Base-by-base conservation (phyloP, 2,329 filamentous ascomycete genomes). In the Phialocephala subalpina region DNA sequence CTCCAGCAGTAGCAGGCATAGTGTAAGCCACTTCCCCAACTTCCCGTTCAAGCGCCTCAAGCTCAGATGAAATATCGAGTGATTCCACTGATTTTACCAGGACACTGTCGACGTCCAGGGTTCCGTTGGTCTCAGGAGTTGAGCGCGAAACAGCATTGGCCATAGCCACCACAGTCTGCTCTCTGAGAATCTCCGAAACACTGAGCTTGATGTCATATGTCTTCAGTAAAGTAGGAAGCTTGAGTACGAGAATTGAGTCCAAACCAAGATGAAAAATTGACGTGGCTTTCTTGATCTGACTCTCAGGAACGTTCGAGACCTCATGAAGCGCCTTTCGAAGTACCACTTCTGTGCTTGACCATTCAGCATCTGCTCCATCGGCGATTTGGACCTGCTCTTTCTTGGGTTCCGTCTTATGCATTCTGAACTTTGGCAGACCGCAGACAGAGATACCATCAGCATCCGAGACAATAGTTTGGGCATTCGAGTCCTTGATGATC, bases 201-300 rank as follows among this genome's bases (percentile, higher is more conserved):
- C 84, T 84, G 0, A 97, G 77, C 14, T 80, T 78, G 8, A 97
- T 78, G 0, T 83, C 86, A 49, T 83, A 79, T 70, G 86, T 91
- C 49, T 87, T 88, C 3, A 97, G 80, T 8, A 94, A 81, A 0
- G 90, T 86, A 9, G 89, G 88, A 3, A 94, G 88, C 73, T 96
- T 97, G 80, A 97, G 96, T 1, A 93, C 91, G 69, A 90, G 95
- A 77, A 97, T 97, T 0, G 94, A 97, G 76, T 97, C 94, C 1
- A 97, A 86, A 0, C 94, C 94, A 1, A 97, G 83, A 69, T 96
- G 90, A 77, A 96, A 97, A 14, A 97, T 86, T 0, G 86, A 92
- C 59, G 89, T 86, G 0, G 83, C 81, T 63, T 83, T 83, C 2
- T 80, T 78, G 60, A 97, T 91, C 1, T 87, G 81, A 0, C 82